Conservation (phyloP, 2,329 filamentous ascomycete species). For the Raffaelea albimanens region DNA sequence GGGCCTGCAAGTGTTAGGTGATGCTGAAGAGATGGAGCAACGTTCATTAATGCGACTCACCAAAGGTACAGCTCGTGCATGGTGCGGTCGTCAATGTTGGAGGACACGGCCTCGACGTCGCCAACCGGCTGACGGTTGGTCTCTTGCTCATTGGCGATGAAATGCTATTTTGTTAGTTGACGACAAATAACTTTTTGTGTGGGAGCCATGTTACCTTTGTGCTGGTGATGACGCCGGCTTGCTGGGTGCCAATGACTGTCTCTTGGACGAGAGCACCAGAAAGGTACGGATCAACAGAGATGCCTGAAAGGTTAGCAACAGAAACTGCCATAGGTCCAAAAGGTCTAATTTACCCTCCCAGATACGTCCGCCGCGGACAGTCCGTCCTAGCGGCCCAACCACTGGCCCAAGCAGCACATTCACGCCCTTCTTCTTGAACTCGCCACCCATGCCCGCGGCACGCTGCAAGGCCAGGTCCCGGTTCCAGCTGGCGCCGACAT, state of each 20-base stretch:
- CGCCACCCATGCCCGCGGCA: constrained; percentile 64
- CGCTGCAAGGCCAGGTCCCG: constrained; percentile 57
- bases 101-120: constrained; percentile 33
- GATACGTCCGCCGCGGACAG: constrained; percentile 52
- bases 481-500: constrained; percentile 48
- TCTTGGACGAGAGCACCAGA: constrained; percentile 31
- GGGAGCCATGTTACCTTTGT: constrained; percentile 30
- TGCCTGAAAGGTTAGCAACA: constrained; percentile 14
- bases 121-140: constrained; percentile 44
- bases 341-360: constrained; percentile 43
- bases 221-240: constrained; percentile 62
- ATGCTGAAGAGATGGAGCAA: neutral
- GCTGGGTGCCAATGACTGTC: constrained; percentile 62
- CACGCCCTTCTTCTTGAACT: constrained; percentile 68
- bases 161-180: constrained; percentile 50
- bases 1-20: constrained; percentile 25
- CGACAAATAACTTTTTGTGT: neutral
- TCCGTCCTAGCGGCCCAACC: constrained; percentile 54
- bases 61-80: constrained; percentile 42
- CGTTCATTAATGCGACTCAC: constrained; percentile 15
- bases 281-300: constrained; percentile 52
- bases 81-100: constrained; percentile 34
- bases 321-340: neutral
- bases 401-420: constrained; percentile 73
- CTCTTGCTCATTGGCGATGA: constrained; percentile 40